A percentile compares a stretch with the other conserved stretches of the same genome.
phyloP scores from a whole-genome alignment of 2,329 filamentous ascomycete species.

The Fusarium hostae region DNA sequence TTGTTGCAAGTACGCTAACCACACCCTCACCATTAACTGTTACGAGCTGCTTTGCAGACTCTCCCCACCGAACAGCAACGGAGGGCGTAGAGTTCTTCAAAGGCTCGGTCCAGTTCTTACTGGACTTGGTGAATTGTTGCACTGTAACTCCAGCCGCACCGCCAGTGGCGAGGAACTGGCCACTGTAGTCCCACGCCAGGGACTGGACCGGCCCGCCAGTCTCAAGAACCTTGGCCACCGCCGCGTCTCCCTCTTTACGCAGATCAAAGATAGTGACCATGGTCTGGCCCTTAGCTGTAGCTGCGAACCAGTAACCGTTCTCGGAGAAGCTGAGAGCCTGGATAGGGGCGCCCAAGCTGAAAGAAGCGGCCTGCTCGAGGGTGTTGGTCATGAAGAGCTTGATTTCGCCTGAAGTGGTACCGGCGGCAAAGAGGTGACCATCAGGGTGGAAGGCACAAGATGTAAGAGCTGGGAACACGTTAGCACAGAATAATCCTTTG shows the following conservation, averaged over 20 bases:
- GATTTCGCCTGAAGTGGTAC: constrained; percentile 81
- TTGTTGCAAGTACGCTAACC: constrained; percentile 73
- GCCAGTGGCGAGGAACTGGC: constrained; percentile 87
- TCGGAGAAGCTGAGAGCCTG: constrained; percentile 88
- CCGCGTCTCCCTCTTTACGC: constrained; percentile 86
- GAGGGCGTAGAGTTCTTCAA: constrained; percentile 80
- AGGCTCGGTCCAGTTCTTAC: constrained; percentile 90
- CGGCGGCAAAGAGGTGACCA: constrained; percentile 90
- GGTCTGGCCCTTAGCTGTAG: constrained; percentile 79
- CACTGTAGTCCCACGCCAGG: constrained; percentile 92
- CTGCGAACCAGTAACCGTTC: constrained; percentile 96
- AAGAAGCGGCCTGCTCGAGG: constrained; percentile 79
- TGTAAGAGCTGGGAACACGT: constrained; percentile 68
- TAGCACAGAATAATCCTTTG: background rate
- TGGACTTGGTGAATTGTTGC: constrained; percentile 87
- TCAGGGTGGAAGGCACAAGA: constrained; percentile 92
- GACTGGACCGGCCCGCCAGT: constrained; percentile 81
- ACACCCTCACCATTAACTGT: constrained; percentile 79
- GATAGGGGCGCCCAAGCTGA: constrained; percentile 75
- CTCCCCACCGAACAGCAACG: constrained; percentile 81
- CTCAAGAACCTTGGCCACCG: constrained; percentile 85
- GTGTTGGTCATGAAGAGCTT: constrained; percentile 90
- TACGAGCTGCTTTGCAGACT: constrained; percentile 77
- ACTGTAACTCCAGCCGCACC: constrained; percentile 85
- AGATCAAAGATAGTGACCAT: constrained; percentile 90